Conservation (phyloP, 2,329 filamentous ascomycete genomes). For the Fusarium sp. region DNA sequence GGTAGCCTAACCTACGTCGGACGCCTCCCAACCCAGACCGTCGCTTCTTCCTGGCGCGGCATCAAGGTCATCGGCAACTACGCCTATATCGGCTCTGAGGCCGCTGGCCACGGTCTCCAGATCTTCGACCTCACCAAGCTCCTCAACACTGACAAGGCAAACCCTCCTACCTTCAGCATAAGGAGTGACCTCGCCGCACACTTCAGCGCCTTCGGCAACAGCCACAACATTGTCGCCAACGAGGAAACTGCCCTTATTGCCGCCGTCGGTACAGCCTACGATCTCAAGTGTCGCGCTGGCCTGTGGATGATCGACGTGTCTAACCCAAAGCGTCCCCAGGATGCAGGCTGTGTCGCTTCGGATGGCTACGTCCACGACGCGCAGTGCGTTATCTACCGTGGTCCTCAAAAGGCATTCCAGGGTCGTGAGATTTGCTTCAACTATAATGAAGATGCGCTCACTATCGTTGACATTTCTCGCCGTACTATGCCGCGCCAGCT, state of each 20-base stretch:
- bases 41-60: conserved; percentile 50
- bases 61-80: conserved; percentile 51
- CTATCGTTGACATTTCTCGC: conserved; percentile 5
- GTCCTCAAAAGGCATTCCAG: not conserved
- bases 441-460: conserved; percentile 11
- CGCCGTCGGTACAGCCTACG: not conserved
- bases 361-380: conserved; percentile 8
- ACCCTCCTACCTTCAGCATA: conserved; percentile 1
- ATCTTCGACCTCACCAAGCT: conserved; percentile 70
- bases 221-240: conserved; percentile 13
- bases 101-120: conserved; percentile 64
- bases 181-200: not conserved
- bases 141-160: conserved; percentile 37
- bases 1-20: conserved; percentile 6
- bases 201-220: conserved; percentile 6
- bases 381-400: conserved; percentile 4
- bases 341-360: not conserved
- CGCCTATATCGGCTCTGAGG: conserved; percentile 53
- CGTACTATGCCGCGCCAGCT: conserved; percentile 4
- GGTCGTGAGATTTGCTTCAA: conserved; percentile 13
- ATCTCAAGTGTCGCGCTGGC: conserved; percentile 6
- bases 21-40: conserved; percentile 54
- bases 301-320: conserved; percentile 13
- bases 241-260: not conserved
- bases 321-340: not conserved